Conservation (phyloP, 2,329 filamentous ascomycete genomes). For the Dendryphion nanum region DNA sequence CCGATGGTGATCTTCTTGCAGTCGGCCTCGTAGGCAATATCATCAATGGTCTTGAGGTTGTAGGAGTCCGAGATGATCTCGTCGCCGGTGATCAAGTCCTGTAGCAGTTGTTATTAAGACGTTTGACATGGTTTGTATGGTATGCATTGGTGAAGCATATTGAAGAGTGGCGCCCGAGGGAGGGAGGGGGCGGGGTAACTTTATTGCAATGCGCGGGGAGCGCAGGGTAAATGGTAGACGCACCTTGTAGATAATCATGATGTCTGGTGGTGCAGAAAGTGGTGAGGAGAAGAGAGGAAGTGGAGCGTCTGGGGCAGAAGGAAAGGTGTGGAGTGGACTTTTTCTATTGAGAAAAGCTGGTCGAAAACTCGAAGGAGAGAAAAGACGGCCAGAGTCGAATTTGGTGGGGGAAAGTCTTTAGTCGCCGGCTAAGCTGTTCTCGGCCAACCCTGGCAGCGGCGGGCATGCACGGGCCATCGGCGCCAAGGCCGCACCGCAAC, state of each 20-base stretch:
- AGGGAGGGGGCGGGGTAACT: slow-evolving; percentile 26
- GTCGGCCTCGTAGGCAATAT: slow-evolving; percentile 84
- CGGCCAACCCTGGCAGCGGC: too few species aligned
- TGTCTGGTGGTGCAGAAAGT: slow-evolving; percentile 23
- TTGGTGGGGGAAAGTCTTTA: slow-evolving; percentile 2
- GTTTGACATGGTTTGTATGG: slow-evolving; percentile 1
- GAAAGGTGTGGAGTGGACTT: slow-evolving; percentile 2
- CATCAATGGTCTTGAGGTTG: slow-evolving; percentile 76
- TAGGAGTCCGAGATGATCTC: slow-evolving; percentile 98
- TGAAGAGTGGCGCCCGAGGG: slow-evolving; percentile 7
- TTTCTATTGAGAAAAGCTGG: neutral
- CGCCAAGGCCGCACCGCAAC: too few species aligned
- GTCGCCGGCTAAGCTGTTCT: neutral
- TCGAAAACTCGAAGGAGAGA: slow-evolving; percentile 9
- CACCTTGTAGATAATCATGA: slow-evolving; percentile 61
- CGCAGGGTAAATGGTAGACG: slow-evolving; percentile 14
- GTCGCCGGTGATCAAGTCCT: slow-evolving; percentile 89
- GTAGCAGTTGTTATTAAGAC: slow-evolving; percentile 12
- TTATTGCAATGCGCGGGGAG: slow-evolving; percentile 21
- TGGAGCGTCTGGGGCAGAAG: slow-evolving; percentile 2
- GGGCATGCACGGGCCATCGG: neutral
- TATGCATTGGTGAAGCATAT: too few species aligned
- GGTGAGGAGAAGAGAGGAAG: slow-evolving; percentile 6
- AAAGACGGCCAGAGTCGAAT: slow-evolving; percentile 19
- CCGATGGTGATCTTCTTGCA: slow-evolving; percentile 86